Evolutionary conservation across 2,329 filamentous ascomycete species (phyloP).

Genomic region (Aureobasidium sp.): DNA sequence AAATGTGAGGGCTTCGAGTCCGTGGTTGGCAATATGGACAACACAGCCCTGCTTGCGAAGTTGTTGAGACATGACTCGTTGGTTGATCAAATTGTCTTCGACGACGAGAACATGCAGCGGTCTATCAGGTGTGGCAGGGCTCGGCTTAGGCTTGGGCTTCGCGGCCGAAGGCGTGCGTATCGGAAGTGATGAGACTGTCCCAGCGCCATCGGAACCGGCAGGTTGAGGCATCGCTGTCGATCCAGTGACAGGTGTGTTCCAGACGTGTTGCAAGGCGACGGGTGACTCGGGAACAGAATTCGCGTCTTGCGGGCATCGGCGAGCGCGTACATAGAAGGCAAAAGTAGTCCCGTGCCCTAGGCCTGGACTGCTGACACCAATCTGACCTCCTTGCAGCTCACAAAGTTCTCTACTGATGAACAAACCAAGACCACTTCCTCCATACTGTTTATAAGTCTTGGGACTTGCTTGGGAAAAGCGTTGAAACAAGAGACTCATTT

Average conservation of each 20-base stretch:
- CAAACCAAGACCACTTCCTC: constrained; percentile 60
- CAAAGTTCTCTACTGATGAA: constrained; percentile 63
- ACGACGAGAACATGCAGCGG: constrained; percentile 26
- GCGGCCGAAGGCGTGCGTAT: background rate
- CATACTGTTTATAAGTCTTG: constrained; percentile 60
- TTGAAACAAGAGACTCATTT: constrained; percentile 50
- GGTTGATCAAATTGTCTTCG: constrained; percentile 27
- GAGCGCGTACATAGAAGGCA: constrained; percentile 51
- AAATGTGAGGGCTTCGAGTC: constrained; percentile 24
- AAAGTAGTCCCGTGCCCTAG: constrained; percentile 54
- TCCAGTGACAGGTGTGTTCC: constrained; percentile 12
- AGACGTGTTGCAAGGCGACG: constrained; percentile 1
- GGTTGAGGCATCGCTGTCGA: constrained; percentile 17
- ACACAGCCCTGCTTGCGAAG: constrained; percentile 24
- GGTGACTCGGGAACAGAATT: background rate
- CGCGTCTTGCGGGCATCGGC: background rate
- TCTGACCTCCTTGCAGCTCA: constrained; percentile 61
- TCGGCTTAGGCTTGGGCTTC: background rate
- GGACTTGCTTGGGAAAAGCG: constrained; percentile 62
- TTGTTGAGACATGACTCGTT: constrained; percentile 26
- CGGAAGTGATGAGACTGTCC: background rate
- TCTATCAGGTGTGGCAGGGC: constrained; percentile 15
- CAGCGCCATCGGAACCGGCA: background rate
- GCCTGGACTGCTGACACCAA: constrained; percentile 53
- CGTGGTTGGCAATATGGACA: constrained; percentile 24